Base-by-base conservation (phyloP, 148 eudicot genomes). In the Heliamphora exappendiculata region DNA sequence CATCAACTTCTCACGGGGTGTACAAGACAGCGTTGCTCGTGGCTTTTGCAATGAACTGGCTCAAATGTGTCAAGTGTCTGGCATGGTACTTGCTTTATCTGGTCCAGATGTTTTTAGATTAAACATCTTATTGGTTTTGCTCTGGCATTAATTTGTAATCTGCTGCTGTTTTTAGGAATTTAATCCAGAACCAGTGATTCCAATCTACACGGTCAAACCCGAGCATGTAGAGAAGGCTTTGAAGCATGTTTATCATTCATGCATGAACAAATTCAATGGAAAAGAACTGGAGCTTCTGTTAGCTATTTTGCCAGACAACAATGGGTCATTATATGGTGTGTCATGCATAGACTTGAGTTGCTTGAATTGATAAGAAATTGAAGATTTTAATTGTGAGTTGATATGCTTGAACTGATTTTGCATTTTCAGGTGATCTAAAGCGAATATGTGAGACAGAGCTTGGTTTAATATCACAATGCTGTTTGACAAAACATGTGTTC, bases 381-480 rank as follows among this genome's bases (percentile, higher is more conserved):
- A 36, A 17, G 14, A 36, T 29, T 26, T 4, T 1, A 16, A 31
- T 29, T 60, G 37, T 60, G n/a, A n/a, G n/a, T 31, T 60, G 66
- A 20, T 66, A 39, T 4, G 26, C 41, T 53, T 54, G 45, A 37
- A 41, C 31, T 67, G 44, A 14, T 17, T 31, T 10, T 10, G 16
- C 16, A 24, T 49, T 6, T 28, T 67, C 76, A 92, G 97, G 97
- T 80, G 92, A 89, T 73, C 73, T 92, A 86, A 92, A 92, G 67
- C 84, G 95, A 70, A 89, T 90, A 42, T 92, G 97, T 81, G 97
- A 92, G 82, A 92, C 97, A 2, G 97, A 92, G 75, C 85, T 92
- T 54, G 97, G 97, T 49, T 64, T 92, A 79, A 87, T 92, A 71
- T 86, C 97, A 51, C 97, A 92, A 72, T 92, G 97, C 81, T 90